Evolutionary conservation across 768 basidiomycete genomes (phyloP), one percentile per base, ranked within the genome.

Genomic region (Tricholoma furcatifolium): DNA sequence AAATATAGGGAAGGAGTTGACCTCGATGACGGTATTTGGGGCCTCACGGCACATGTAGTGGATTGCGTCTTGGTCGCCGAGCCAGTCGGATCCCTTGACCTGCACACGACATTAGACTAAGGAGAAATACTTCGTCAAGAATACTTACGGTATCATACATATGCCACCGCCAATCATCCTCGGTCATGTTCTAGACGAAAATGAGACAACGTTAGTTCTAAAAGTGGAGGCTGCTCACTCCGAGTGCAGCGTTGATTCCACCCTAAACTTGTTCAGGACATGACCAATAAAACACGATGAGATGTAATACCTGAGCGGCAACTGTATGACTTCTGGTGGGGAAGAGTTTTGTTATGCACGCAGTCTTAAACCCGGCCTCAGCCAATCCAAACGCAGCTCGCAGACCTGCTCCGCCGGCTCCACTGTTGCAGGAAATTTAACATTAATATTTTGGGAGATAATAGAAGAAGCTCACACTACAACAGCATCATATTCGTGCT

Each of bases 1-100:
- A 35, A 17, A 47, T 14, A 15, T 24, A 2, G 8, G 44, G 10
- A 12, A 21, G 36, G 20, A 20, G 54, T 74, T 31, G 50, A 89
- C 94, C 82, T 98, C 95, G 46, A 95, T 84, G 58, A 98, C 95
- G 31, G 91, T 88, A 68, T 85, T 79, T 47, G 95, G 96, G 38
- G 97, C 97, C 71, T 99, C 97, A 34, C 93, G 80, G 70, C 93
- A 97, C 97, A 99, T 99, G 76, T 98, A 99, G 67, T 98, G 97
- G 62, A 99, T 98, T 44, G 97, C 97, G 65, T 99, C 97, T 74
- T 95, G 94, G 76, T 99, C 97, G 70, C 97, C 97, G 35, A 98
- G 86, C 97, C 97, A 99, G 74, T 99, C 97, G 47, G 94, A 97
- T 57, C 97, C 97, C 80, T 99, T 99, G 53, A 98, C 96, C 84